A percentile compares a stretch with the other conserved stretches of the same genome.
These are phyloP conservation scores for Botryosphaeria dothidea DNA, from an alignment of 2,329 filamentous ascomycete genomes.

Conservation along the genomic window DNA sequence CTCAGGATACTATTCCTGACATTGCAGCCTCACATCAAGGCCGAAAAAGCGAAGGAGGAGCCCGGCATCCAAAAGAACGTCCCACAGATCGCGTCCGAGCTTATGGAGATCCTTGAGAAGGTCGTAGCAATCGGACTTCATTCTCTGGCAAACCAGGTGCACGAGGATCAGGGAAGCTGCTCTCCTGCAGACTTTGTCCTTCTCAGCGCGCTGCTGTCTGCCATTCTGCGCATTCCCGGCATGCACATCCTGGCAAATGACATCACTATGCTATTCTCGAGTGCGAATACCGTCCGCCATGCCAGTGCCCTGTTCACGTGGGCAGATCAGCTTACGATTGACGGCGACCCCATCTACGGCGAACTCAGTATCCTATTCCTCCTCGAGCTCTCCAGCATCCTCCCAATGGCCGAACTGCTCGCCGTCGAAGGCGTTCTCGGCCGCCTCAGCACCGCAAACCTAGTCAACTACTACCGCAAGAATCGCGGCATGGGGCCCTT, in stretches of 20 bases:
- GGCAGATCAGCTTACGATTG: constrained; percentile 78
- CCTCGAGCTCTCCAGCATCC: constrained; percentile 80
- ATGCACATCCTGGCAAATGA: constrained; percentile 63
- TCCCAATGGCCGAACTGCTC: constrained; percentile 81
- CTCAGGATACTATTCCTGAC: constrained; percentile 84
- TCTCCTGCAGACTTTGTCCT: constrained; percentile 81
- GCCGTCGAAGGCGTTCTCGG: constrained; percentile 83
- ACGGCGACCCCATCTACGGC: constrained; percentile 86
- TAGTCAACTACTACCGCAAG: constrained; percentile 74
- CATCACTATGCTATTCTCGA: constrained; percentile 52
- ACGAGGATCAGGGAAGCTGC: constrained; percentile 67
- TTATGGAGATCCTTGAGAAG: constrained; percentile 77
- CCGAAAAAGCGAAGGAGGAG: not conserved
- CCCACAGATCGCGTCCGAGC: constrained; percentile 33
- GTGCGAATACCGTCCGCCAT: constrained; percentile 71
- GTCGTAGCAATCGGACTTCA: constrained; percentile 82
- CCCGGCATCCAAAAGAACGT: constrained; percentile 27
- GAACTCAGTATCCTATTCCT: constrained; percentile 89
- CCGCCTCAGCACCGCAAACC: constrained; percentile 74
- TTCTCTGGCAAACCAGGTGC: constrained; percentile 76
- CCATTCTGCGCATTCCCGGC: constrained; percentile 75
- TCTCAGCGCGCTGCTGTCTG: constrained; percentile 84
- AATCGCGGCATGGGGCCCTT: constrained; percentile 73
- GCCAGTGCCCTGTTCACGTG: constrained; percentile 89
- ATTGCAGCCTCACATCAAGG: constrained; percentile 62